Evolutionary conservation across 2,329 filamentous ascomycete species (phyloP), one percentile per base, ranked within the genome.

Genomic region (Blumeriella jaapii): DNA sequence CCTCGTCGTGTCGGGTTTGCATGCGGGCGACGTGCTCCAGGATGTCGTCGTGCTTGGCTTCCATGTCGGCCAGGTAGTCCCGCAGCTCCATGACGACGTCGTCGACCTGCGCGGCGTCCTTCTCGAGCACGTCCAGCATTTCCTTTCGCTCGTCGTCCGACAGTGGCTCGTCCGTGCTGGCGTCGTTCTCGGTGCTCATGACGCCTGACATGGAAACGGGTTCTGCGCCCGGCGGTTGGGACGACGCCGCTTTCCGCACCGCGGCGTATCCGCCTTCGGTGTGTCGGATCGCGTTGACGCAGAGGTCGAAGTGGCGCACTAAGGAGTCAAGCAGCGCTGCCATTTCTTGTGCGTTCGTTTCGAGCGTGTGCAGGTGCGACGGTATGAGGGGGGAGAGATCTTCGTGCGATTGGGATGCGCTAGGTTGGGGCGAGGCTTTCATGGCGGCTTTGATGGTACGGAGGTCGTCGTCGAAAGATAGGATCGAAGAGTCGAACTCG

Each of bases 271-370:
- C 82, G 18, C 81, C 82, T 61, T 94, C 86, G 3, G 87, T 95
- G 32, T 89, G 85, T 40, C 86, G 82, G 27, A 95, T 79, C 1
- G 89, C 89, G 1, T 80, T 89, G 10, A 93, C 83, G 57, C 89
- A 95, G 45, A 93, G 74, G 57, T 96, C 89, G 55, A 94, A 95
- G 59, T 96, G 89, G 16, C 71, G 74, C 6, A 85, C 86, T 3
- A 96, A 64, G 1, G 81, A 85, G 38, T 84, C 73, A 2, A 96
- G 71, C 4, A 85, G 69, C 38, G 78, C 69, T 4, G 87, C 89
- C 76, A 93, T 89, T 49, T 78, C 75, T 43, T 82, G 77, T 0
- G 87, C 87, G 47, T 89, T 77, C 3, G 31, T 36, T 47, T 56
- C 54, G 9, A 57, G 45, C 5, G 57, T 54, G 34, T 60, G 60